These are phyloP conservation scores for Domatiomyces globalis DNA, from an alignment of 2,329 filamentous ascomycete species.

Conservation along the genomic window DNA sequence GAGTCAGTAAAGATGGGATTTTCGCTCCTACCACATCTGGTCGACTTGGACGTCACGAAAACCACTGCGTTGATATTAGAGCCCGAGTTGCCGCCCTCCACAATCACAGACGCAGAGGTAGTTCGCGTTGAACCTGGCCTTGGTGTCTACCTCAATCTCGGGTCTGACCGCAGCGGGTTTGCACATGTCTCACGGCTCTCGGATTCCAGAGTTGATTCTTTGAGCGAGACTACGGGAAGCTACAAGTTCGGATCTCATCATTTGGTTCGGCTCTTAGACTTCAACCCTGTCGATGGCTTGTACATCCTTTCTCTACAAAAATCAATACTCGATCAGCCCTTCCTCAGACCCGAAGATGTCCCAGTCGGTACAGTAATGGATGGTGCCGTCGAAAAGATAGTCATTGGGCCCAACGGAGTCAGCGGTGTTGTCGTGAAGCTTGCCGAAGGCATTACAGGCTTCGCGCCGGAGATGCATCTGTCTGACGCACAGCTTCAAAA, in stretches of 20 bases:
- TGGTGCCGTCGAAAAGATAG: constrained; percentile 69
- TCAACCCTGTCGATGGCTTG: constrained; percentile 72
- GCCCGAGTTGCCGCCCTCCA: not conserved
- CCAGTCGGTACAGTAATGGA: constrained; percentile 66
- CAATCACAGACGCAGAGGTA: constrained; percentile 45
- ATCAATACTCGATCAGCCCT: constrained; percentile 70
- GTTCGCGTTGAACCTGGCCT: constrained; percentile 64
- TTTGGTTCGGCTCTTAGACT: constrained; percentile 67
- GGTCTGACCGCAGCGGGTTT: constrained; percentile 59
- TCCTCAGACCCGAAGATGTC: constrained; percentile 82
- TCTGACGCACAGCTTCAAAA: constrained; percentile 78
- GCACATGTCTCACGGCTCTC: constrained; percentile 89
- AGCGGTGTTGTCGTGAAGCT: constrained; percentile 70
- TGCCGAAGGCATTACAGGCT: constrained; percentile 73
- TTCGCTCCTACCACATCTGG: constrained; percentile 73
- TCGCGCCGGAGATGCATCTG: constrained; percentile 77
- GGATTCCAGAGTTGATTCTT: constrained; percentile 72
- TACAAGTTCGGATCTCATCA: constrained; percentile 69
- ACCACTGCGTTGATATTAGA: constrained; percentile 20
- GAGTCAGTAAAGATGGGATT: constrained; percentile 61
- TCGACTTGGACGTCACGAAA: constrained; percentile 40
- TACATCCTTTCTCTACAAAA: constrained; percentile 77
- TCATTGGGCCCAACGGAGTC: constrained; percentile 65
- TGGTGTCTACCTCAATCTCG: constrained; percentile 67
- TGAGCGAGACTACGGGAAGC: constrained; percentile 61